phyloP scores from a whole-genome alignment of 495 filamentous ascomycete genomes.

The Neohortaea acidophila region DNA sequence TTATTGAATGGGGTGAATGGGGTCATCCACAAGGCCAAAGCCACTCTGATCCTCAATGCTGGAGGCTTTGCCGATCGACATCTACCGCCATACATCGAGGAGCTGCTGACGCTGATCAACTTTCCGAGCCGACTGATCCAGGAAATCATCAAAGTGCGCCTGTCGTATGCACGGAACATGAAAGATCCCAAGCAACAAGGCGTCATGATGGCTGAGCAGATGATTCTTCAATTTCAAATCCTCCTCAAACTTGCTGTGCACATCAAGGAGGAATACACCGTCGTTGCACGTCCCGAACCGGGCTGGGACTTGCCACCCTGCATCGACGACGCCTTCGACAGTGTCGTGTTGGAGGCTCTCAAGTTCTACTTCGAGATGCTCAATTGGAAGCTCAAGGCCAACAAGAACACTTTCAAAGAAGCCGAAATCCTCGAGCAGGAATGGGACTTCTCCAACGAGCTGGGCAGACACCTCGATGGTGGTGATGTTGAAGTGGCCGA shows the following conservation, averaged over 20 bases:
- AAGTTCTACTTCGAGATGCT: conserved; percentile 96
- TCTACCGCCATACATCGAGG: conserved; percentile 91
- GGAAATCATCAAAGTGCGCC: conserved; percentile 84
- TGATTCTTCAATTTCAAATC: conserved; percentile 93
- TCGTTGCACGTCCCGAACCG: conserved; percentile 69
- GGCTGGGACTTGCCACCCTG: conserved; percentile 93
- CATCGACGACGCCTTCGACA: conserved; percentile 91
- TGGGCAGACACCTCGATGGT: conserved; percentile 72
- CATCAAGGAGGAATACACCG: conserved; percentile 78
- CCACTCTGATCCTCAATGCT: conserved; percentile 75
- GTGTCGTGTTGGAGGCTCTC: conserved; percentile 85
- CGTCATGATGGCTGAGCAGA: conserved; percentile 82
- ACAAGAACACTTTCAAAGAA: conserved; percentile 98
- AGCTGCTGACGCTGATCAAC: conserved; percentile 86
- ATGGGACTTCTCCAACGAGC: conserved; percentile 89
- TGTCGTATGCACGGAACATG: conserved; percentile 88
- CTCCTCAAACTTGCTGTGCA: conserved; percentile 76
- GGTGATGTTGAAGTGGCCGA: conserved; percentile 98
- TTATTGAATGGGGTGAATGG: conserved; percentile 69
- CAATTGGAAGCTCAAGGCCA: conserved; percentile 91
- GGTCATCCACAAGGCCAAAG: conserved; percentile 87
- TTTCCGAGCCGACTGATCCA: conserved; percentile 92
- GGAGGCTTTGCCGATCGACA: conserved; percentile 77
- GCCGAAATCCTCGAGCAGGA: conserved; percentile 94
- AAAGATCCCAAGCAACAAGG: conserved; percentile 77